Percentiles rank a stretch among this genome's conserved stretches.
Evolutionary conservation across 495 filamentous ascomycete species (phyloP).

Genomic region (Xanthoparmelia taractica): DNA sequence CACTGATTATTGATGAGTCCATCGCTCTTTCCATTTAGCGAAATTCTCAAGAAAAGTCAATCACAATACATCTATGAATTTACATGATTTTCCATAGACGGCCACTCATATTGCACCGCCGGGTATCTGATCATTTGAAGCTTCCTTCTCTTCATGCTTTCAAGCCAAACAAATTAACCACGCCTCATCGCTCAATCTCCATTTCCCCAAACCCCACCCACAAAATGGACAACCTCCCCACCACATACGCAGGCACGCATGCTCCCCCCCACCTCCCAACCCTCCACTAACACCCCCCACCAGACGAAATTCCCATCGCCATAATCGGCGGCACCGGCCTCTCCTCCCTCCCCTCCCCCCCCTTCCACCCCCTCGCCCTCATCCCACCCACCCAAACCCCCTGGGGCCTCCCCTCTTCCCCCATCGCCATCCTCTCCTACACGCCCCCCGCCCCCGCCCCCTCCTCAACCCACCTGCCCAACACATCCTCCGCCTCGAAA

Average conservation of each 20-base stretch:
- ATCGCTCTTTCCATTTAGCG: too few relatives aligned
- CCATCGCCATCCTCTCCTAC: conserved; percentile 85
- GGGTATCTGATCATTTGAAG: neutral
- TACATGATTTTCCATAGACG: neutral
- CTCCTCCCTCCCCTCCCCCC: conserved; percentile 53
- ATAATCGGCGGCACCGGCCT: conserved; percentile 97
- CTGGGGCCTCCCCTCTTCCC: conserved; percentile 88
- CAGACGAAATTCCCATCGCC: conserved; percentile 78
- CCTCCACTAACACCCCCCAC: neutral
- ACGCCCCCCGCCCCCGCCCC: conserved; percentile 45
- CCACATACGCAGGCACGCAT: conserved; percentile 45
- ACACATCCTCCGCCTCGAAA: conserved; percentile 25
- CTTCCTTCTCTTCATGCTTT: neutral
- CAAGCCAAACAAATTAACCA: neutral
- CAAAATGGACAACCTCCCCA: conserved; percentile 49
- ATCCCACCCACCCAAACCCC: conserved; percentile 65
- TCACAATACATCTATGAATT: neutral
- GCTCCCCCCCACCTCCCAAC: conserved; percentile 14
- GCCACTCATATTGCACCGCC: neutral
- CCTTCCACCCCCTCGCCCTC: conserved; percentile 73
- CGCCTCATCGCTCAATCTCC: neutral
- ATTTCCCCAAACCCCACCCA: neutral
- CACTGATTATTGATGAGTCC: too few relatives aligned
- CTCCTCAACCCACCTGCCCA: too few relatives aligned
- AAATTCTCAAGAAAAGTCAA: too few relatives aligned